Base-by-base conservation (phyloP, 768 basidiomycete species). In the Boletus rufocinnamomeus region DNA sequence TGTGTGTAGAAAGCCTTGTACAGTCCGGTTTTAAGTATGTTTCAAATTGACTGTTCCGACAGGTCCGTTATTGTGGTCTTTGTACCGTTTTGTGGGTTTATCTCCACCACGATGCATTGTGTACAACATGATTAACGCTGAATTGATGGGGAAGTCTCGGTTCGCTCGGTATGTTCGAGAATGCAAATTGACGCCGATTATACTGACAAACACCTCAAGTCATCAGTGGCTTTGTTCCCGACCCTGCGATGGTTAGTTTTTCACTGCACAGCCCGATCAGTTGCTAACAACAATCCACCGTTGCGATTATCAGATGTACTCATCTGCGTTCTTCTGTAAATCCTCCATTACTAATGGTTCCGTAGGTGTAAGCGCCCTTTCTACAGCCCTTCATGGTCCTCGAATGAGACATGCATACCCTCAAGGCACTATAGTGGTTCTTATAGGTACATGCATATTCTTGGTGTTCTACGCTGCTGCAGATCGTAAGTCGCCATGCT, bases 391-490 rank as follows among this genome's bases (percentile, higher is more conserved):
- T 35, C 38, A 14, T n/a, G 38, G 9, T 40, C 19, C 7, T 4
- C 38, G 0, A 19, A 40, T 40, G 16, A 34, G 7, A n/a, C 11
- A 19, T 32, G 19, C 6, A 40, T 28, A 21, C 25, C 17, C 9
- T n/a, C 27, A 58, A 61, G 58, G 58, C 11, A 25, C 2, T 14
- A 25, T 50, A 8, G 11, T 28, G 13, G 25, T 19, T 21, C 17
- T 54, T 11, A 9, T 50, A 2, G 28, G 47, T 14, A 21, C 8
- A 6, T 52, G 51, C 25, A 5, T 34, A 2, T n/a, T 52, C 25
- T 13, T 32, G 21, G 21, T 46, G 10, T 61, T 58, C 27, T 25
- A 53, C 19, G 30, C 19, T 4, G 56, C 56, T 37, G 40, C 60
- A 17, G 60, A 61, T 21, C n/a, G 55, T 51, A 16, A 41, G 55